phyloP scores from a whole-genome alignment of 2,329 filamentous ascomycete genomes.

The Aspergillus luchuensis region DNA sequence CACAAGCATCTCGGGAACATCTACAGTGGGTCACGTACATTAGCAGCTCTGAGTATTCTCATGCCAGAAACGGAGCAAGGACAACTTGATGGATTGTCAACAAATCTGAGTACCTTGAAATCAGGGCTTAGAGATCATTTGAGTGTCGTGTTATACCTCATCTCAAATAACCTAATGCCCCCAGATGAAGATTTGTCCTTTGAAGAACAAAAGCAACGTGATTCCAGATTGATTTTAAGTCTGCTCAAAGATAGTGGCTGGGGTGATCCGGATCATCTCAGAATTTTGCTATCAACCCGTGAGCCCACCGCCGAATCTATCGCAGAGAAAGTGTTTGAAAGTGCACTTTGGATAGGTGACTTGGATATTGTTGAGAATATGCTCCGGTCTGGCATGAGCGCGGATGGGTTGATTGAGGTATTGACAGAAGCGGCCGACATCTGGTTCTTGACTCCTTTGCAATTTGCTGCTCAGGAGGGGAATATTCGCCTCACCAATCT shows the following conservation, averaged over 20 bases:
- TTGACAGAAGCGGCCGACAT: neutral
- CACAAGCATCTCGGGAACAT: constrained; percentile 8
- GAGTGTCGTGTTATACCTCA: constrained; percentile 11
- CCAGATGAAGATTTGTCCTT: neutral
- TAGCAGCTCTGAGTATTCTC: constrained; percentile 18
- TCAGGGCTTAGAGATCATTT: neutral
- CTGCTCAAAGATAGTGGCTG: constrained; percentile 10
- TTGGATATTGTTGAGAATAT: neutral
- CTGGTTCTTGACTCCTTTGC: constrained; percentile 5
- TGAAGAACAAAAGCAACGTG: neutral
- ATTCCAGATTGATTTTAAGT: neutral
- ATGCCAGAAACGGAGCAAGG: constrained; percentile 19
- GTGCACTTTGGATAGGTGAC: constrained; percentile 8
- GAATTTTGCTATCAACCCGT: constrained; percentile 3
- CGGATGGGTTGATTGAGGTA: constrained; percentile 3
- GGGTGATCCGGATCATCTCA: neutral
- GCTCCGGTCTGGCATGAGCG: neutral
- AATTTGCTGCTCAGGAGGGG: neutral
- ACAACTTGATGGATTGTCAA: constrained; percentile 1
- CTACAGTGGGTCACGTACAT: constrained; percentile 17
- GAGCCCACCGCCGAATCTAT: constrained; percentile 24
- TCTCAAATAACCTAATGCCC: constrained; percentile 20
- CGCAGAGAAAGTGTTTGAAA: constrained; percentile 19
- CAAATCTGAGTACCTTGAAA: neutral
- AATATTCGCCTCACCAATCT: neutral